These are phyloP conservation scores for Leccinum imitatum DNA, from an alignment of 768 basidiomycete genomes.

Conservation along the genomic window DNA sequence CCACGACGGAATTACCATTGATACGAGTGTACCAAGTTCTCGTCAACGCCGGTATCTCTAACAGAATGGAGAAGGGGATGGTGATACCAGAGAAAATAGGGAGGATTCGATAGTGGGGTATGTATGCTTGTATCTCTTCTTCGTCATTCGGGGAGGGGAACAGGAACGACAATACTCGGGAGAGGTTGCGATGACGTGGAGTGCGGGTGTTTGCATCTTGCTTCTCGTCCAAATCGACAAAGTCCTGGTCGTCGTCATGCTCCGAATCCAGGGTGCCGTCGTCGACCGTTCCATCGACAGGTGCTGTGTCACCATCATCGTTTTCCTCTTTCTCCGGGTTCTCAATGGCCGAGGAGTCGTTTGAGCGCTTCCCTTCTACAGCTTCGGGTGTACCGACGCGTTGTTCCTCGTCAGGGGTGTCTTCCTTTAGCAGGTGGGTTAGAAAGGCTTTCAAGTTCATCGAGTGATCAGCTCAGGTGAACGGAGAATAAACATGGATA, in stretches of 20 bases:
- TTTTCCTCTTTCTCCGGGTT: not conserved
- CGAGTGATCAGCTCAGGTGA: not conserved
- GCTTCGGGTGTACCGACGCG: not conserved
- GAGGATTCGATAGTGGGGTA: constrained; percentile 60
- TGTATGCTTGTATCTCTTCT: constrained; percentile 33
- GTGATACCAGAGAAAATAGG: constrained; percentile 68
- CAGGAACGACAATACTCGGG: constrained; percentile 10
- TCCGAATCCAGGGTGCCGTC: constrained; percentile 7
- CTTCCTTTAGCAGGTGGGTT: constrained; percentile 4
- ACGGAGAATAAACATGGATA: constrained; percentile 6
- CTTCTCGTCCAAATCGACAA: constrained; percentile 2
- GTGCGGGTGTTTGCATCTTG: not conserved
- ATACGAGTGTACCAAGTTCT: constrained; percentile 73
- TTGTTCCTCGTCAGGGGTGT: constrained; percentile 22
- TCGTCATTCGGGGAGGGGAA: constrained; percentile 23
- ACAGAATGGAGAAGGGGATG: constrained; percentile 76
- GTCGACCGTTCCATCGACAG: not conserved
- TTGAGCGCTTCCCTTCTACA: not conserved
- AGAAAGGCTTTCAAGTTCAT: constrained; percentile 19
- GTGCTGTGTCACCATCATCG: not conserved
- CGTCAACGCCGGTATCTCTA: constrained; percentile 80
- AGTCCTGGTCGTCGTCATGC: constrained; percentile 13
- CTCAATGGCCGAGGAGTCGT: not conserved
- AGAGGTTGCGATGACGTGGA: constrained; percentile 1
- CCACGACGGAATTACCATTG: constrained; percentile 37